These are phyloP conservation scores for Zalaria obscura DNA, from an alignment of 2,329 filamentous ascomycete genomes.

Conservation along the genomic window DNA sequence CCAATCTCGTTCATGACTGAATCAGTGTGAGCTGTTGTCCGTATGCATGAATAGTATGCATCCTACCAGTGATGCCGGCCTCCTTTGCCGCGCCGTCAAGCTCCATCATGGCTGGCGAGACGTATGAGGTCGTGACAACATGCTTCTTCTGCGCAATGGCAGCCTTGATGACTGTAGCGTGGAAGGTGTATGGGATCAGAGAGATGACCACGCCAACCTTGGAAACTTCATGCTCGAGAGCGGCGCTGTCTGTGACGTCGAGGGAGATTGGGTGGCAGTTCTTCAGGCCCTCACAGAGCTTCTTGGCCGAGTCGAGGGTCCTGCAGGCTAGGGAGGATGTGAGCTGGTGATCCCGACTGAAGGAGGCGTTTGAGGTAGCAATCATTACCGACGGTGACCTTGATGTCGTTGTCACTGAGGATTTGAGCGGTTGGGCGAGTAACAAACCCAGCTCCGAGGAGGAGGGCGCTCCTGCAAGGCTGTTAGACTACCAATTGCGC, in stretches of 20 bases:
- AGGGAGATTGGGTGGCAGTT: slow-evolving; percentile 66
- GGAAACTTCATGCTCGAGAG: slow-evolving; percentile 66
- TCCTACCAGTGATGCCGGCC: slow-evolving; percentile 59
- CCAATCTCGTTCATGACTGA: slow-evolving; percentile 92
- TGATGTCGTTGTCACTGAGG: slow-evolving; percentile 41
- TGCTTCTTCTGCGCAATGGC: slow-evolving; percentile 90
- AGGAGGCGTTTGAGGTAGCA: not conserved
- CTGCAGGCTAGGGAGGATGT: slow-evolving; percentile 50
- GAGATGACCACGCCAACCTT: slow-evolving; percentile 44
- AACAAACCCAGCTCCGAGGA: slow-evolving; percentile 40
- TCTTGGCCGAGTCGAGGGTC: slow-evolving; percentile 63
- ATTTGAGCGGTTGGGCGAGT: slow-evolving; percentile 45
- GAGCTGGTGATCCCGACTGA: not conserved
- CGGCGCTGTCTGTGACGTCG: slow-evolving; percentile 63
- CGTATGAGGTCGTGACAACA: slow-evolving; percentile 89
- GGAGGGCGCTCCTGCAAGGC: slow-evolving; percentile 25
- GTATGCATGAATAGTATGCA: no score
- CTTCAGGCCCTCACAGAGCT: slow-evolving; percentile 57
- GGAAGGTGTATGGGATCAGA: slow-evolving; percentile 84
- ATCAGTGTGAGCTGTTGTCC: no score
- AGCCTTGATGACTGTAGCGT: slow-evolving; percentile 79
- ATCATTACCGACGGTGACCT: slow-evolving; percentile 40
- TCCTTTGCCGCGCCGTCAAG: slow-evolving; percentile 71
- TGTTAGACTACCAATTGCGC: not conserved
- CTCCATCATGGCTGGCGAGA: slow-evolving; percentile 84